phyloP scores from a whole-genome alignment of 768 basidiomycete genomes.

The Suillus ampliporus region DNA sequence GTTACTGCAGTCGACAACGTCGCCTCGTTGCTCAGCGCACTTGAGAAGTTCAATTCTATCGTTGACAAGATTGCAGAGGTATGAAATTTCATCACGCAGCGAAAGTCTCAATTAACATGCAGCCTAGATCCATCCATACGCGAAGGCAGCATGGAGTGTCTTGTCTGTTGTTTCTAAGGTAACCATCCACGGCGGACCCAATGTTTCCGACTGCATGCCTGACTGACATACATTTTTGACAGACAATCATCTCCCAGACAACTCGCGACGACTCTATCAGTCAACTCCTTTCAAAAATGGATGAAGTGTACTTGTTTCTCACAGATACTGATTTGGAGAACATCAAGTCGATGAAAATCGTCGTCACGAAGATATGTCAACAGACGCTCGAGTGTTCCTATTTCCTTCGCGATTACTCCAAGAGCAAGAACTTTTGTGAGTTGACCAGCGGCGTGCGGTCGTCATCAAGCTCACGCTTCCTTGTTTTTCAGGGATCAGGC shows the following conservation, averaged over 20 bases:
- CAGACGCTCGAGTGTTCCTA: constrained; percentile 11
- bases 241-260: neutral
- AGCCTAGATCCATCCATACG: no score
- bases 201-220: neutral
- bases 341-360: neutral
- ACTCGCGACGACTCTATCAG: neutral
- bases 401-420: constrained; percentile 14
- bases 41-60: no score
- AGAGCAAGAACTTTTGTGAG: constrained; percentile 13
- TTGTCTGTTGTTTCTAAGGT: neutral
- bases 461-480: no score
- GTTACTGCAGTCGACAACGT: no score
- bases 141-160: no score
- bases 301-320: constrained; percentile 7
- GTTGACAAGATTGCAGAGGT: no score
- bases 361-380: constrained; percentile 1
- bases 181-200: neutral
- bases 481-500: neutral
- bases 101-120: no score
- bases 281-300: constrained; percentile 4
- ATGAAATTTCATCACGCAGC: no score
- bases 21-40: no score
- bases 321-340: neutral
- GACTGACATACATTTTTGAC: neutral
- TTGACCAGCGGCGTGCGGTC: neutral